phyloP scores from a whole-genome alignment of 768 basidiomycete species.

The Mycena capillaripes region DNA sequence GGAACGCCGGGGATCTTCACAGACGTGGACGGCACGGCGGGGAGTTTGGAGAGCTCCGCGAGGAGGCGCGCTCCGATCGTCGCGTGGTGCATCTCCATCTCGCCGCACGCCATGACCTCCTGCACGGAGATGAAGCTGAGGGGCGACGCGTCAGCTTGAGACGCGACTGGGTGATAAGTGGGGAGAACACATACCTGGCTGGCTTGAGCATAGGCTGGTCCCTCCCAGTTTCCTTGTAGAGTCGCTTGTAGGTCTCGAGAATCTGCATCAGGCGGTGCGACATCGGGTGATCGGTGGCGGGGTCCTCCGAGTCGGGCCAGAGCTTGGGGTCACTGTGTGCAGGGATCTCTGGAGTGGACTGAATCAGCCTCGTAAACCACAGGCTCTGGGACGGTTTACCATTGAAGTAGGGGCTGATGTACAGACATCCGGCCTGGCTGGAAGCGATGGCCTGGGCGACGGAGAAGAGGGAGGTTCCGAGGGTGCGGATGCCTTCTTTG shows the following conservation, averaged over 20 bases:
- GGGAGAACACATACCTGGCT: not conserved
- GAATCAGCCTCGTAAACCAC: too few relatives aligned
- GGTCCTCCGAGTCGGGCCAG: conserved; percentile 49
- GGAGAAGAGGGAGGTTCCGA: conserved; percentile 63
- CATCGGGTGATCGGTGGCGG: conserved; percentile 51
- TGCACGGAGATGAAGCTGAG: conserved; percentile 32
- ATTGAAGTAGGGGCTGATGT: conserved; percentile 64
- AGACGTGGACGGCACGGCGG: conserved; percentile 23
- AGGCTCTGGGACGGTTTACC: conserved; percentile 40
- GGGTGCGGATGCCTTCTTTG: conserved; percentile 57
- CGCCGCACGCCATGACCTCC: conserved; percentile 36
- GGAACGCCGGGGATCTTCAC: conserved; percentile 29
- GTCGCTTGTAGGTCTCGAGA: conserved; percentile 44
- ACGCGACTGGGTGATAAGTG: not conserved
- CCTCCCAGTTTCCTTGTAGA: conserved; percentile 47
- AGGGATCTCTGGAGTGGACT: conserved; percentile 51
- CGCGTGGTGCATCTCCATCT: conserved; percentile 35
- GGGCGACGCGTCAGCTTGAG: not conserved
- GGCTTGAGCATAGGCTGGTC: conserved; percentile 50
- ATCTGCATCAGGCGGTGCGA: conserved; percentile 44
- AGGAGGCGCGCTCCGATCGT: conserved; percentile 26
- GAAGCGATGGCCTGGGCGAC: conserved; percentile 62
- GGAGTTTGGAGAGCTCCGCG: conserved; percentile 22
- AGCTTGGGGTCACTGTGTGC: conserved; percentile 50
- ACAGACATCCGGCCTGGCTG: conserved; percentile 58